Conservation (phyloP, 192 early-diverging fungal genomes). For the Linnemannia exigua region DNA sequence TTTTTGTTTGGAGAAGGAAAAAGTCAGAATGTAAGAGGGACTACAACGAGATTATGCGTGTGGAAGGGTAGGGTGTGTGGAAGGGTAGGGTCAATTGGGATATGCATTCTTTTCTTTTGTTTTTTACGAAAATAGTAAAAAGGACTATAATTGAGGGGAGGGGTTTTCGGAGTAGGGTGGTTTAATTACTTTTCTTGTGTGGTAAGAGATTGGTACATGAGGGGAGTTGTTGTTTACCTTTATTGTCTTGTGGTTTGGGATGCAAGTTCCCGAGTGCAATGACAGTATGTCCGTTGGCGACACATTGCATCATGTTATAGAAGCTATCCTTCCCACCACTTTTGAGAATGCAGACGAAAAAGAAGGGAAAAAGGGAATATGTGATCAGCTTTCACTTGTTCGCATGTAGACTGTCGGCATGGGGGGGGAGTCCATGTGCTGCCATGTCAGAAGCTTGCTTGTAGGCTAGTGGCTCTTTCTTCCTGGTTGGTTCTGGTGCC, state of each 20-base stretch:
- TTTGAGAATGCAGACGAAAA: slow-evolving; percentile 12
- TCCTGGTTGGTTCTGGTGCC: too few species aligned
- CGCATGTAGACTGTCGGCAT: background rate
- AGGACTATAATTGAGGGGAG: too few species aligned
- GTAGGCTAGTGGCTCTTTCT: too few species aligned
- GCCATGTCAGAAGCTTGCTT: too few species aligned
- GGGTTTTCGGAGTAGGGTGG: too few species aligned
- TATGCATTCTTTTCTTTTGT: too few species aligned
- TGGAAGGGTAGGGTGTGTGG: too few species aligned
- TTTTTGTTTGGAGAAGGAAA: background rate
- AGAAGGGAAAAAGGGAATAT: too few species aligned
- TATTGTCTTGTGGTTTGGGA: slow-evolving; percentile 71
- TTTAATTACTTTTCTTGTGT: too few species aligned
- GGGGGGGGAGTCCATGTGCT: too few species aligned
- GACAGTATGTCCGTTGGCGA: slow-evolving; percentile 93
- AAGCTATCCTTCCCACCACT: slow-evolving; percentile 98
- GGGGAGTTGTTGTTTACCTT: slow-evolving; percentile 72
- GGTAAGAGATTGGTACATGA: slow-evolving; percentile 14
- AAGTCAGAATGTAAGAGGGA: background rate
- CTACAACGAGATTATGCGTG: background rate
- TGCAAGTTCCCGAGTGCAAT: slow-evolving; percentile 94
- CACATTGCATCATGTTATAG: slow-evolving; percentile 96
- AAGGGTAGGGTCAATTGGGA: too few species aligned
- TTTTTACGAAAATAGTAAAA: too few species aligned
- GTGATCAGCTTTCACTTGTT: background rate